Evolutionary conservation across 139 green algal genomes (phyloP).

Genomic region (Tetraselmis striata): DNA sequence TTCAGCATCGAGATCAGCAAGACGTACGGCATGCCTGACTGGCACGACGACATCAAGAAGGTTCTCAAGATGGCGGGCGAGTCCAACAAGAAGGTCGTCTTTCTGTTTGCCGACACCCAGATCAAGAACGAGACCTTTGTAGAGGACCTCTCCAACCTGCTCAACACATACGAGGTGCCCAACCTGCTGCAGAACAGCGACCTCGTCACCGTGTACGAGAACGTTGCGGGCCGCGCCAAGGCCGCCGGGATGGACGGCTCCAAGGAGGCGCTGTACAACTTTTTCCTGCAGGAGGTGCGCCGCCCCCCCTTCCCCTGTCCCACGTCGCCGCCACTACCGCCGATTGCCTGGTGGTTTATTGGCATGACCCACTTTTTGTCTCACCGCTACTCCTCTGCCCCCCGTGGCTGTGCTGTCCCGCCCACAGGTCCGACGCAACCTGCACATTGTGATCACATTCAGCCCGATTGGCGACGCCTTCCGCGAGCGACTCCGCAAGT

Average conservation of each 20-base stretch:
- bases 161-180: slow-evolving; percentile 57
- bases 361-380: too few species aligned
- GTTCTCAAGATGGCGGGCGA: slow-evolving; percentile 22
- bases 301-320: too few species aligned
- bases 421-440: slow-evolving; percentile 56
- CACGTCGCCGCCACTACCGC: too few species aligned
- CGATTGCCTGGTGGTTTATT: too few species aligned
- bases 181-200: slow-evolving; percentile 58
- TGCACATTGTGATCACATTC: slow-evolving; percentile 69
- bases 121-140: slow-evolving; percentile 42
- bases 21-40: slow-evolving; percentile 61
- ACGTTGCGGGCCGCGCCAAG: slow-evolving; percentile 27
- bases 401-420: too few species aligned
- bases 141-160: slow-evolving; percentile 31
- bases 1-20: slow-evolving; percentile 70
- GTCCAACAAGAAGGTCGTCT: slow-evolving; percentile 26
- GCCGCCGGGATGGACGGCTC: slow-evolving; percentile 19
- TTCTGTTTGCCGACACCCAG: slow-evolving; percentile 42
- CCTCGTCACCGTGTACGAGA: slow-evolving; percentile 26
- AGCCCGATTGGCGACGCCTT: slow-evolving; percentile 61
- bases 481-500: slow-evolving; percentile 63
- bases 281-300: slow-evolving; percentile 62
- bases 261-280: slow-evolving; percentile 54
- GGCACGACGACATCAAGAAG: slow-evolving; percentile 38
- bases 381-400: too few species aligned